Conservation (phyloP, 2,329 filamentous ascomycete genomes). For the Talaromyces marneffei region DNA sequence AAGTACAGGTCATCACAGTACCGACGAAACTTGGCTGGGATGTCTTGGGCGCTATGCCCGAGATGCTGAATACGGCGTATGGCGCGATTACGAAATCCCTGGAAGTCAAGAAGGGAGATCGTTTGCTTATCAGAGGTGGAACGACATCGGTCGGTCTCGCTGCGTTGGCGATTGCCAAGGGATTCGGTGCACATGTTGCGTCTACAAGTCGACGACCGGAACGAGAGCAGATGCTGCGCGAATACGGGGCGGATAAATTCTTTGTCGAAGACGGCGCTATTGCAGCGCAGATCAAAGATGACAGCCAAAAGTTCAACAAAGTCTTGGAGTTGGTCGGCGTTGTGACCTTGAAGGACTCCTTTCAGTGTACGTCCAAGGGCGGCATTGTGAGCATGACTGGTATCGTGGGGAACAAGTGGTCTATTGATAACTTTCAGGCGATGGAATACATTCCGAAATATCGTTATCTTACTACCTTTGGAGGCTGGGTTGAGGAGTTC, state of each 20-base stretch:
- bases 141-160: slow-evolving; percentile 46
- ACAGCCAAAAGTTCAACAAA: slow-evolving; percentile 37
- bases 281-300: slow-evolving; percentile 29
- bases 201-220: slow-evolving; percentile 37
- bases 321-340: slow-evolving; percentile 45
- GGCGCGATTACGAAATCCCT: slow-evolving; percentile 40
- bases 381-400: slow-evolving; percentile 45
- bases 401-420: slow-evolving; percentile 42
- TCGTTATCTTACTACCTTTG: slow-evolving; percentile 40
- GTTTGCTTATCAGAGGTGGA: slow-evolving; percentile 45
- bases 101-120: slow-evolving; percentile 36
- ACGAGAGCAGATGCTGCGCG: slow-evolving; percentile 34
- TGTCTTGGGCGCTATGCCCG: slow-evolving; percentile 43
- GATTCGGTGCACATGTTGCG: slow-evolving; percentile 35
- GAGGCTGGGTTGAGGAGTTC: slow-evolving; percentile 36
- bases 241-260: slow-evolving; percentile 39
- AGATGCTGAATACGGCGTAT: slow-evolving; percentile 49
- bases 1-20: slow-evolving; percentile 34
- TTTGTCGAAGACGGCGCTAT: slow-evolving; percentile 42
- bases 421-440: slow-evolving; percentile 34
- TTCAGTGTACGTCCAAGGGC: slow-evolving; percentile 28
- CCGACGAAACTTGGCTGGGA: slow-evolving; percentile 36
- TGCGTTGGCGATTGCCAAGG: slow-evolving; percentile 42
- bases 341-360: slow-evolving; percentile 40
- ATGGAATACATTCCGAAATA: slow-evolving; percentile 40